Conservation (phyloP, 129 eudicot genomes). For the Oenanthe sinensis region DNA sequence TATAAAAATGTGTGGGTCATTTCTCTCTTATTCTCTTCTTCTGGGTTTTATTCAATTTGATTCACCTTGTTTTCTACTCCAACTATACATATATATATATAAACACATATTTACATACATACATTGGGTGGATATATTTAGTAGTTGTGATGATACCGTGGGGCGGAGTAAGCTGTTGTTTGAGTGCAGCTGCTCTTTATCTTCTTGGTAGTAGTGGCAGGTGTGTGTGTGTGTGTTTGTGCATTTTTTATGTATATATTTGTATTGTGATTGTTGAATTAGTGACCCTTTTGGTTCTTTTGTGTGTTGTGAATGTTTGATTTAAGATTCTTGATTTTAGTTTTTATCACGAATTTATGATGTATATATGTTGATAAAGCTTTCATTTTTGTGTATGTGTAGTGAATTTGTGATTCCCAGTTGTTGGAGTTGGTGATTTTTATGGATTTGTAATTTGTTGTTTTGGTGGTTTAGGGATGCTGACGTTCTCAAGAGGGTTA, state of each 20-base stretch:
- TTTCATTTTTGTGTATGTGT: not conserved
- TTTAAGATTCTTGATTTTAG: not conserved
- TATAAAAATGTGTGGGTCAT: too few species aligned
- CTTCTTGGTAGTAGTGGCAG: conserved; percentile 90
- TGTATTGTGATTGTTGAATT: not conserved
- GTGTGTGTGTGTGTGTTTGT: conserved; percentile 25
- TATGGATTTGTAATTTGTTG: not conserved
- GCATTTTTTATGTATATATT: not conserved
- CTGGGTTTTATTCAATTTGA: not conserved
- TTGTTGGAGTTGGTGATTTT: not conserved
- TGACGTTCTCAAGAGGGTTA: conserved; percentile 71
- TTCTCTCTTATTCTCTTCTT: not conserved
- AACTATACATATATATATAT: not conserved
- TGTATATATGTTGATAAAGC: not conserved
- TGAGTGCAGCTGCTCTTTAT: conserved; percentile 95
- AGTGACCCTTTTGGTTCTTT: not conserved
- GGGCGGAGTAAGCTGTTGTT: conserved; percentile 88
- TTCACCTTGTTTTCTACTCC: conserved; percentile 2
- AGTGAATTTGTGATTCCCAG: not conserved
- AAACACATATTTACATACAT: not conserved
- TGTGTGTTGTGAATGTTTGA: not conserved
- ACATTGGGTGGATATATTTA: not conserved
- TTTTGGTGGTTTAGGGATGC: conserved; percentile 59
- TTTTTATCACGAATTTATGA: not conserved
- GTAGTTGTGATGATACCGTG: conserved; percentile 56